Evolutionary conservation across 2,329 filamentous ascomycete genomes (phyloP), one percentile per base, ranked within the genome.

Genomic region (Penicillium corylophilum): DNA sequence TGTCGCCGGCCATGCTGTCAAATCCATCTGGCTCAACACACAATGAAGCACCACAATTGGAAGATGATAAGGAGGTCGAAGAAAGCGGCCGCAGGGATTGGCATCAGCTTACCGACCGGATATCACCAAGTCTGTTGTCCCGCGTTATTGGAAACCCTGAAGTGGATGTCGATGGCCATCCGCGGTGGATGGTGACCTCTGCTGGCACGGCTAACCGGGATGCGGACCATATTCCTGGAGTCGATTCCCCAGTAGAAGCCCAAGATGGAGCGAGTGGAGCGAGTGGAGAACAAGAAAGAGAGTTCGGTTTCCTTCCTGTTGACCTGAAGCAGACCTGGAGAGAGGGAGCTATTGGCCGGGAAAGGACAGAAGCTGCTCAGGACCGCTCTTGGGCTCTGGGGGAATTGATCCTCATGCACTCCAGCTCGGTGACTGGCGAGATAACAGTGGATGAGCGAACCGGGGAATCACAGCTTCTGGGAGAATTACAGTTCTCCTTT

Each of bases 241-340:
- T 86, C n/a, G 61, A 64, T n/a, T 53, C 57, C 2, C 54, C 59
- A 10, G 56, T 54, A 2, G 59, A 66, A 28, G 51, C 42, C n/a
- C 35, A 43, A 22, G 46, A 50, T 6, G 50, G 52, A 10, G 50
- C 57, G 5, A 59, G 55, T 13, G 62, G 67, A 46, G 51, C 61
- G 1, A 66, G 61, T 4, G 59, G 63, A 9, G 70, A 72, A 41
- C 59, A 69, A 31, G 77, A 78, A 56, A 72, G 69, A 24, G 76
- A 79, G 35, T 73, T 87, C 15, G 68, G 69, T 1, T 80, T 86
- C 53, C 65, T 86, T 4, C 80, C 81, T 0, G 73, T 87, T 48
- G 78, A 87, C 54, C 68, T 86, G 38, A 84, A 82, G 65, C 76
- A 76, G 60, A 86, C 84, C 2, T 87, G 84, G 84, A 75, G 80